Evolutionary conservation across 805 yeast genomes (phyloP).

Genomic region (Trichomonascus vanleenenianus): DNA sequence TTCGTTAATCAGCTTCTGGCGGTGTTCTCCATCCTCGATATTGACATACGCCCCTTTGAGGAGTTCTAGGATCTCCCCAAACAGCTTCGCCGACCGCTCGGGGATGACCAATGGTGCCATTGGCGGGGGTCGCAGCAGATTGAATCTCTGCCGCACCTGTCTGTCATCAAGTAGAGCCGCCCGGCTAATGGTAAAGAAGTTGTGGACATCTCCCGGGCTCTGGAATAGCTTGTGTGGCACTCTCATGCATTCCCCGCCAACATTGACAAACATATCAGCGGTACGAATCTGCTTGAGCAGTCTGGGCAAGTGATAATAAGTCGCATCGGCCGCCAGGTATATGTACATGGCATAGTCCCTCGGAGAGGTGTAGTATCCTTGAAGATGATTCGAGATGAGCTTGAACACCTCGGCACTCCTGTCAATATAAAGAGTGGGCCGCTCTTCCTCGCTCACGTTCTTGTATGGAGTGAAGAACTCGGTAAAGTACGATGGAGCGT

Average conservation of each 20-base stretch:
- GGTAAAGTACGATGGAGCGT: conserved; percentile 85
- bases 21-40: conserved; percentile 44
- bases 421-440: conserved; percentile 52
- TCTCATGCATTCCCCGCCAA: conserved; percentile 56
- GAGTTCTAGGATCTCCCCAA: conserved; percentile 45
- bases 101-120: conserved; percentile 48
- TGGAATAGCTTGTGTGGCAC: conserved; percentile 49
- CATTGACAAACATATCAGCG: conserved; percentile 48
- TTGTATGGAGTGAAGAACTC: conserved; percentile 41
- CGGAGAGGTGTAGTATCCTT: conserved; percentile 63
- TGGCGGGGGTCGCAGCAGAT: conserved; percentile 72
- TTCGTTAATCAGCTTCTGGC: conserved; percentile 54
- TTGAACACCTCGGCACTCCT: conserved; percentile 65
- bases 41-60: conserved; percentile 47
- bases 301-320: conserved; percentile 58
- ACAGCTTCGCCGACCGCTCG: conserved; percentile 46
- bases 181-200: conserved; percentile 62
- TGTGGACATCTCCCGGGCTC: conserved; percentile 64
- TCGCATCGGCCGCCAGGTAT: conserved; percentile 59
- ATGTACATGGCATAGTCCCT: conserved; percentile 52
- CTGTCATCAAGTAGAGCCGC: conserved; percentile 31
- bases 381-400: conserved; percentile 55
- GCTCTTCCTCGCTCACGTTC: conserved; percentile 29
- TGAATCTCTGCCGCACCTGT: conserved; percentile 17
- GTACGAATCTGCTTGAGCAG: conserved; percentile 41